Base-by-base conservation (phyloP, 768 basidiomycete genomes). In the Pulveroboletus sp. region DNA sequence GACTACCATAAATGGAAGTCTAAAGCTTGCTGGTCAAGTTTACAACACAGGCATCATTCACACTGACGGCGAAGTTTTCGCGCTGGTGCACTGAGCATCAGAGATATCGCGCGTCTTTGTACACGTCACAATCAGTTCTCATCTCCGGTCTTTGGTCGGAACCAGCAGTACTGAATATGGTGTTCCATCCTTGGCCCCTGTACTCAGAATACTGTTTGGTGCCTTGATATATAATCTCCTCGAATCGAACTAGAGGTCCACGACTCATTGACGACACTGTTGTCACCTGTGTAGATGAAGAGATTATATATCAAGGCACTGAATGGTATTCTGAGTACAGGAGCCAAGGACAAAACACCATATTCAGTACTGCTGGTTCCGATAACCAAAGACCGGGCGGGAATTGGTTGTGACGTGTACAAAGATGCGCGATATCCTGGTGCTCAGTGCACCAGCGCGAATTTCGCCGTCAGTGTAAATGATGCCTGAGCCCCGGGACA, bases 271-370 rank as follows among this genome's bases (percentile, higher is more conserved):
- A n/a, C n/a, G n/a, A 76, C 62, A 41, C 73, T 76, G 54, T 83
- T 81, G 0, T 69, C 61, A 10, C 79, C 81, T 3, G 71, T 71
- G 63, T 74, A 83, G 45, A 85, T 57, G 55, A 81, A 67, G 3
- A 67, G 38, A 56, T 85, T 84, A 52, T 86, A 85, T 26, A 79
- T 46, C 40, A 79, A 66, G 1, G 72, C 67, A 10, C 78, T 82
- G 17, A 69, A 67, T 41, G 77, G 70, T 13, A 71, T 76, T 18
- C 84, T 83, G 11, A 75, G 51, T 57, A 84, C 73, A n/a, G 11
- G 83, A 76, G 0, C 69, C 80, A 33, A 82, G 64, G 18, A 85
- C 62, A 1, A 81, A 77, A 52, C 78, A 77, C 83, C 83, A 85
- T 18, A 57, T 73, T 76, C 54, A n/a, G n/a, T n/a, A n/a, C n/a